Conservation (phyloP, 2,329 filamentous ascomycete genomes). For the Sclerotinia nivalis region DNA sequence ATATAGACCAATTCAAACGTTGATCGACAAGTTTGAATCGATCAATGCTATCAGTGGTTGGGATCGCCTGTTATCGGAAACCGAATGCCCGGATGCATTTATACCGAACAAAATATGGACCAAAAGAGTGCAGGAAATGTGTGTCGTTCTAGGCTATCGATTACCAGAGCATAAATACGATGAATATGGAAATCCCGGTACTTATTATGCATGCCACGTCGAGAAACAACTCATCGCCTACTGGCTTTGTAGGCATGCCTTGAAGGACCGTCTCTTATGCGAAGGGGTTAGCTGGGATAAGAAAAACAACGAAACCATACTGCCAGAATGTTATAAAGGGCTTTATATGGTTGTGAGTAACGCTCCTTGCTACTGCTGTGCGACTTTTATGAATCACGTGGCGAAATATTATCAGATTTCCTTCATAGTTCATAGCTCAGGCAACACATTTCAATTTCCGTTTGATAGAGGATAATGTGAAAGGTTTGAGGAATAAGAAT, state of each 20-base stretch:
- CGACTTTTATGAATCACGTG: neutral
- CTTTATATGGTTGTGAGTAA: neutral
- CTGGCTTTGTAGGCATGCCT: neutral
- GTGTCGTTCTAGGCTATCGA: no score
- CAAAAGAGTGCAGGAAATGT: neutral
- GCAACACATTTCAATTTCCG: neutral
- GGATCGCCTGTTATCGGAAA: neutral
- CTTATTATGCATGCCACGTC: neutral
- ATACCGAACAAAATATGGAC: neutral
- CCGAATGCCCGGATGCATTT: neutral
- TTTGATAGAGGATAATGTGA: no score
- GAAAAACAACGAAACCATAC: neutral
- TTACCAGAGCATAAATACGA: neutral
- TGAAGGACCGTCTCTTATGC: fast-evolving
- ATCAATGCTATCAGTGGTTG: neutral
- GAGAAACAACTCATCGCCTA: neutral
- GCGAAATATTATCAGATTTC: neutral
- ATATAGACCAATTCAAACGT: neutral
- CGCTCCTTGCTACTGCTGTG: neutral
- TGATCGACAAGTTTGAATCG: neutral
- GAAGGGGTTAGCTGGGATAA: neutral
- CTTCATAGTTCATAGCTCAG: neutral
- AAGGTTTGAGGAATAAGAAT: no score
- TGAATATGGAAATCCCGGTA: neutral
- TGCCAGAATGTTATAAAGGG: neutral